phyloP scores from a whole-genome alignment of 305 asterid species.

The Coffea humblotiana region DNA sequence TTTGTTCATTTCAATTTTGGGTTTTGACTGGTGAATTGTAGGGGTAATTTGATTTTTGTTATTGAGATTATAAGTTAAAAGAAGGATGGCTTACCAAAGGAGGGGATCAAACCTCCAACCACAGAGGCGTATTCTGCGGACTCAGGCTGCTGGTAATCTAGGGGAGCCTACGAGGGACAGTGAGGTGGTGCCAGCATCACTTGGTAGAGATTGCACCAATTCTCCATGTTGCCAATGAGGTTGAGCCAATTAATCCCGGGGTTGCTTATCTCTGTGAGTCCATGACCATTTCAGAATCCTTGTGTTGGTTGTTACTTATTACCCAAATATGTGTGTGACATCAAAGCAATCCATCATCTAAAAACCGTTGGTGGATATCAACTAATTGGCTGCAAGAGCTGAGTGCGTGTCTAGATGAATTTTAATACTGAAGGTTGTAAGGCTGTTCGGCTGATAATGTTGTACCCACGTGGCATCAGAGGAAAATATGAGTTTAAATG shows the following conservation, averaged over 20 bases:
- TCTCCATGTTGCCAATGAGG: conserved; percentile 98
- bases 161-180: conserved; percentile 99
- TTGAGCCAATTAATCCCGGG: conserved; percentile 82
- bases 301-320: neutral
- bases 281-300: conserved; percentile 13
- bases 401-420: neutral
- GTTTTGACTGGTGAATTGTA: neutral
- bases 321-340: neutral
- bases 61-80: conserved; percentile 31
- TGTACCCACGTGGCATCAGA: neutral
- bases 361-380: neutral
- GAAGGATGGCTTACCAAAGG: conserved; percentile 89
- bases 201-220: conserved; percentile 96
- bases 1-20: neutral
- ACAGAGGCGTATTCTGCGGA: conserved; percentile 80
- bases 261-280: conserved; percentile 97
- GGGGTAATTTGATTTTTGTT: neutral
- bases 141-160: conserved; percentile 89
- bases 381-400: neutral
- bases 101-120: conserved; percentile 75
- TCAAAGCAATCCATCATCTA: neutral
- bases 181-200: conserved; percentile 96
- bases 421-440: neutral
- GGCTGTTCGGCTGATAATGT: neutral
- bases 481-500: neutral